phyloP scores from a whole-genome alignment of 805 yeast species.

The Ogataea degrootiae region DNA sequence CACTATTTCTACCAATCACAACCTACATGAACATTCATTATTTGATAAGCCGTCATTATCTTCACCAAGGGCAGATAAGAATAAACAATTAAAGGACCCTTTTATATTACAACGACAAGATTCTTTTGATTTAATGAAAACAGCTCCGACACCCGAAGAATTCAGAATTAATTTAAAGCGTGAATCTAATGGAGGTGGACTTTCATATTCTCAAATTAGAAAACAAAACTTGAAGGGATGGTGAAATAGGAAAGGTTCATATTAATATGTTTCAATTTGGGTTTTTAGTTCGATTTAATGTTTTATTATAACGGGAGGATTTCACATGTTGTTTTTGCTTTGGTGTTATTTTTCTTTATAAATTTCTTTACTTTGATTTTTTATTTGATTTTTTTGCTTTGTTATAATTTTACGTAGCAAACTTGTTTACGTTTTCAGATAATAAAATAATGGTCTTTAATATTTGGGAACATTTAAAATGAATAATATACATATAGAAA shows the following conservation, averaged over 20 bases:
- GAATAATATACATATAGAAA: neutral
- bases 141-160: neutral
- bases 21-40: constrained; percentile 1
- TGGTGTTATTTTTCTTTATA: no score
- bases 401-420: no score
- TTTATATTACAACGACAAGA: neutral
- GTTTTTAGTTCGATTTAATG: no score
- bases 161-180: neutral
- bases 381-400: no score
- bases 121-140: neutral
- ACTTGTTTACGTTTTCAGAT: no score
- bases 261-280: no score
- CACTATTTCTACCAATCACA: no score
- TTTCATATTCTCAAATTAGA: constrained; percentile 21
- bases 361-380: no score
- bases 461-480: no score
- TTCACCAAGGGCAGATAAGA: neutral
- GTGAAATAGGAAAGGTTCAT: neutral
- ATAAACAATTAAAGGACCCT: neutral
- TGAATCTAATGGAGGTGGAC: neutral
- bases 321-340: no score
- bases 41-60: neutral
- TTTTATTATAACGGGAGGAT: no score
- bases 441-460: no score
- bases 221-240: constrained; percentile 11